Evolutionary conservation across 345 rosid species (phyloP).

Genomic region (Salix udensis): DNA sequence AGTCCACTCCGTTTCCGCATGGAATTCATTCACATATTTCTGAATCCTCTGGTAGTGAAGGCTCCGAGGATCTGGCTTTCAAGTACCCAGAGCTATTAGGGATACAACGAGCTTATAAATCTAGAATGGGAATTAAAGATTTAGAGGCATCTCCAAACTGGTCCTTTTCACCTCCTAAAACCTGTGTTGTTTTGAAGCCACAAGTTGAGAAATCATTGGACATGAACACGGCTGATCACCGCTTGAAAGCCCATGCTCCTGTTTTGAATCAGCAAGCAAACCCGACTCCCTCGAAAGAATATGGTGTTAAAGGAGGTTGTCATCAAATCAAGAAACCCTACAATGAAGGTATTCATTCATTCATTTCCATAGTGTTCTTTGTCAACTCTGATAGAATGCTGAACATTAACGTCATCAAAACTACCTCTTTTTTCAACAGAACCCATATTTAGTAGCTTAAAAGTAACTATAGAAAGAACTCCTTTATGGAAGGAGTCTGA

Average conservation of each 20-base stretch:
- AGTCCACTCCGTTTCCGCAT: conserved; percentile 54
- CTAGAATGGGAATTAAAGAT: conserved; percentile 44
- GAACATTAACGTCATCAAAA: neutral
- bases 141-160: conserved; percentile 65
- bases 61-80: conserved; percentile 37
- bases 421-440: conserved; percentile 24
- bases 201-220: conserved; percentile 35
- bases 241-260: conserved; percentile 14
- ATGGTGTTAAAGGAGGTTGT: conserved; percentile 11
- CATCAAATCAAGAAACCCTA: conserved; percentile 14
- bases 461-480: conserved; percentile 44
- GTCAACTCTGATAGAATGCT: neutral
- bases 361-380: neutral
- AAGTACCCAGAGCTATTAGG: conserved; percentile 82
- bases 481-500: conserved; percentile 57
- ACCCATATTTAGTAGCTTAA: conserved; percentile 18
- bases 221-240: conserved; percentile 17
- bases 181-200: conserved; percentile 69
- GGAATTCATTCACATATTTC: conserved; percentile 45
- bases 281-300: conserved; percentile 12
- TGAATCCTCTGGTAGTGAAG: conserved; percentile 51
- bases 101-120: conserved; percentile 36
- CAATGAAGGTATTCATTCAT: conserved; percentile 12
- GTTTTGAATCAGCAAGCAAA: conserved; percentile 14
- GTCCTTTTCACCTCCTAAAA: conserved; percentile 86